Evolutionary conservation across 1,139 yeast genomes (phyloP).

Genomic region (Pichia sp.): DNA sequence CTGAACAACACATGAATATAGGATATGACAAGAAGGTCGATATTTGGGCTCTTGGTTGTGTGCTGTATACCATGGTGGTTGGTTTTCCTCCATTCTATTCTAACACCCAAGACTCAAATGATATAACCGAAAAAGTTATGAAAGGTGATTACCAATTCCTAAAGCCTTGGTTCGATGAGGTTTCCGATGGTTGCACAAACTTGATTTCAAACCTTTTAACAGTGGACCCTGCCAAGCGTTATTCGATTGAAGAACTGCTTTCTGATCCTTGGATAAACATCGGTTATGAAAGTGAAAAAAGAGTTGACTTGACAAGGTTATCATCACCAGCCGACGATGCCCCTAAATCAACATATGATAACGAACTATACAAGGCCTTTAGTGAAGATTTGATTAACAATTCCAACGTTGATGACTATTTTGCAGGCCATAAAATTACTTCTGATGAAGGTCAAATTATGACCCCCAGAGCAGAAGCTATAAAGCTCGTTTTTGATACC

Average conservation of each 20-base stretch:
- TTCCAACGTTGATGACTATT: slow-evolving; percentile 19
- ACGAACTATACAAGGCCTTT: slow-evolving; percentile 24
- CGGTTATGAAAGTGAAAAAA: slow-evolving; percentile 26
- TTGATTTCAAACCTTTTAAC: slow-evolving; percentile 51
- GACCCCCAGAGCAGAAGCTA: slow-evolving; percentile 35
- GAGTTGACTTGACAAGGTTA: slow-evolving; percentile 1
- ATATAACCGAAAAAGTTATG: slow-evolving; percentile 55
- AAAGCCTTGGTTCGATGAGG: slow-evolving; percentile 64
- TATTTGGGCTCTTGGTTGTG: slow-evolving; percentile 65
- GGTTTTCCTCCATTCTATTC: slow-evolving; percentile 64
- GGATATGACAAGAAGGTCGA: slow-evolving; percentile 58
- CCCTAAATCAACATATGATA: slow-evolving; percentile 26
- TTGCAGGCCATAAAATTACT: slow-evolving; percentile 21
- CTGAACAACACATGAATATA: slow-evolving; percentile 56
- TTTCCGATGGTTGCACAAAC: slow-evolving; percentile 47
- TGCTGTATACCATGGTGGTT: slow-evolving; percentile 53
- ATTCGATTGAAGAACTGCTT: slow-evolving; percentile 50
- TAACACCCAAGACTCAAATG: slow-evolving; percentile 45
- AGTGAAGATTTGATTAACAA: slow-evolving; percentile 23
- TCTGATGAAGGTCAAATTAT: slow-evolving; percentile 19
- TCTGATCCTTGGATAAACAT: slow-evolving; percentile 49
- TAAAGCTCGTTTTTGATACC: slow-evolving; percentile 32
- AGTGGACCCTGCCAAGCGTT: slow-evolving; percentile 49
- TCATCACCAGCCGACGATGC: slow-evolving; percentile 27
- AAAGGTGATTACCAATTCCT: slow-evolving; percentile 54